These are phyloP conservation scores for Ganoderma resinaceum DNA, from an alignment of 1,284 basidiomycete genomes.

Conservation along the genomic window DNA sequence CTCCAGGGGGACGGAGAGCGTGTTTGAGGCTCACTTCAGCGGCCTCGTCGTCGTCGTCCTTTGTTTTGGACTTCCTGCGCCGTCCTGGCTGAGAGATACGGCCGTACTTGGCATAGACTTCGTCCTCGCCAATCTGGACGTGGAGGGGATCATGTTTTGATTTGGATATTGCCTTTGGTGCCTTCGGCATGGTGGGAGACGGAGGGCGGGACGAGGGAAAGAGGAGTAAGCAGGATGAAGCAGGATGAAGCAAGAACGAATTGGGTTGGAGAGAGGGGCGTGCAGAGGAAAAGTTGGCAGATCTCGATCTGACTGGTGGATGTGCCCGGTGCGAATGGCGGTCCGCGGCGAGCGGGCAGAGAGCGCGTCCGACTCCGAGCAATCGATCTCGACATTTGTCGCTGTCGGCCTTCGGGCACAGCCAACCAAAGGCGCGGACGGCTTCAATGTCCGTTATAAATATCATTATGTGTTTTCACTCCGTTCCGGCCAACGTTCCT, in stretches of 20 bases:
- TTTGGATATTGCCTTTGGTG: slow-evolving; percentile 58
- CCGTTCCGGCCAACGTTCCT: not conserved
- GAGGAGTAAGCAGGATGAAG: slow-evolving; percentile 14
- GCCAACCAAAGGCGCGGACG: not conserved
- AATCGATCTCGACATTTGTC: not conserved
- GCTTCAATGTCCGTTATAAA: slow-evolving; percentile 11
- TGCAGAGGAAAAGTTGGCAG: slow-evolving; percentile 18
- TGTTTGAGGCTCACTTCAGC: slow-evolving; percentile 54
- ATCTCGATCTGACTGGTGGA: slow-evolving; percentile 31
- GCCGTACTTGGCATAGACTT: slow-evolving; percentile 78
- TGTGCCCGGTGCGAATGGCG: not conserved
- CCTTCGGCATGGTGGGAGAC: slow-evolving; percentile 63
- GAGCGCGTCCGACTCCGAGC: too few species aligned
- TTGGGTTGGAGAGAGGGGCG: not conserved
- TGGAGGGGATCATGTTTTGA: slow-evolving; percentile 86
- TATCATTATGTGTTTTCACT: not conserved
- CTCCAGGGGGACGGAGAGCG: not conserved
- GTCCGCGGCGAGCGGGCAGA: not conserved
- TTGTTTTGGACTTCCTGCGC: slow-evolving; percentile 64
- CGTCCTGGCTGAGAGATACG: slow-evolving; percentile 77
- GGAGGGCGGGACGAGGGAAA: slow-evolving; percentile 2
- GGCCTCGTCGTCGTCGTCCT: slow-evolving; percentile 55
- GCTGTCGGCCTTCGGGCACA: not conserved
- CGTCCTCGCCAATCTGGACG: slow-evolving; percentile 81
- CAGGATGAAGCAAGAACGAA: slow-evolving; percentile 9